These are phyloP conservation scores for Wickerhamiella musiphila DNA, from an alignment of 805 yeast genomes.

Conservation along the genomic window DNA sequence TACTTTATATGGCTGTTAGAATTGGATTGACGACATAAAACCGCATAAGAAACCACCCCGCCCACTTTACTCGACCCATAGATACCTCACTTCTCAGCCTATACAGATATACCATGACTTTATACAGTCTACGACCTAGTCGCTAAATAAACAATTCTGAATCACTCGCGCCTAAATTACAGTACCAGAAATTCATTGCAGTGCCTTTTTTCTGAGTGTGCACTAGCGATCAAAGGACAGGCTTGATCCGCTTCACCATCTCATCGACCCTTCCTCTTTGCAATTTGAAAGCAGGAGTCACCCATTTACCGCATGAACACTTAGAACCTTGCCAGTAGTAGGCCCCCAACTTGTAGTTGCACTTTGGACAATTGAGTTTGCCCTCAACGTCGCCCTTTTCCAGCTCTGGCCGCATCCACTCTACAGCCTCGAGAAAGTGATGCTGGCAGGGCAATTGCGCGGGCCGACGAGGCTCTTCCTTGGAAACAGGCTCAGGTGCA, in stretches of 20 bases:
- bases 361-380: constrained; percentile 67
- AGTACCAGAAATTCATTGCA: no score
- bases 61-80: no score
- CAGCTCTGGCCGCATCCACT: constrained; percentile 80
- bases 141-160: no score
- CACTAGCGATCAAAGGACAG: constrained; percentile 1
- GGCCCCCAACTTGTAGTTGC: constrained; percentile 73
- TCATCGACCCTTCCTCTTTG: constrained; percentile 70
- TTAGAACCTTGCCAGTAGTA: constrained; percentile 89
- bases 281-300: constrained; percentile 76
- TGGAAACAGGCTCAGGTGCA: constrained; percentile 23
- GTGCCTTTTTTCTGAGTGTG: background rate
- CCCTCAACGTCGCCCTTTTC: constrained; percentile 70
- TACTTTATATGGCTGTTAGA: no score
- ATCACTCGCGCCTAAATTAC: no score
- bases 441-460: constrained; percentile 76
- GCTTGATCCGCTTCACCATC: constrained; percentile 17
- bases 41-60: no score
- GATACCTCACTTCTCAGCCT: no score
- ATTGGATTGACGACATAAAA: no score
- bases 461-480: constrained; percentile 9
- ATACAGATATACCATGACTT: no score
- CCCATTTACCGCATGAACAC: constrained; percentile 93
- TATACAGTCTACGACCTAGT: no score
- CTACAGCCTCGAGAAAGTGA: constrained; percentile 70